phyloP scores from a whole-genome alignment of 2,329 filamentous ascomycete genomes.

The Alternaria atra region DNA sequence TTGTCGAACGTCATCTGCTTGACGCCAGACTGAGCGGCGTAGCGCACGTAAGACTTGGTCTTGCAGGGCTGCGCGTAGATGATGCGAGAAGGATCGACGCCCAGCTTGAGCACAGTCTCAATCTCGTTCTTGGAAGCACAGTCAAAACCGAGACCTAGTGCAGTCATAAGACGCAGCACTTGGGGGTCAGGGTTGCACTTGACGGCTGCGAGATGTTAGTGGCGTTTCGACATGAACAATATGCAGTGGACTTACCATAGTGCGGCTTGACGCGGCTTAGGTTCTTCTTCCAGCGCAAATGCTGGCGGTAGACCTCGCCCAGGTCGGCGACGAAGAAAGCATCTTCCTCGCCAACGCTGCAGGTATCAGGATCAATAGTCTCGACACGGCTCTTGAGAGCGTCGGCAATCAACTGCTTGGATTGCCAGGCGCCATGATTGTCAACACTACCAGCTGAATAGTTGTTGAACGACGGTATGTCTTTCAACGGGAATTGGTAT shows the following conservation, averaged over 20 bases:
- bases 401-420: slow-evolving; percentile 85
- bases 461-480: slow-evolving; percentile 40
- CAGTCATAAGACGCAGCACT: slow-evolving; percentile 85
- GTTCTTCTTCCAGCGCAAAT: slow-evolving; percentile 96
- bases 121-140: slow-evolving; percentile 98
- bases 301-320: slow-evolving; percentile 98
- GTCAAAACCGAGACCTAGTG: slow-evolving; percentile 93
- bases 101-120: slow-evolving; percentile 84
- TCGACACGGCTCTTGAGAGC: slow-evolving; percentile 87
- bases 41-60: slow-evolving; percentile 96
- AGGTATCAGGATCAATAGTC: slow-evolving; percentile 84
- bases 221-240: not conserved
- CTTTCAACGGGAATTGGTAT: slow-evolving; percentile 53
- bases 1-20: slow-evolving; percentile 99
- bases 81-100: slow-evolving; percentile 86
- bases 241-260: slow-evolving; percentile 72
- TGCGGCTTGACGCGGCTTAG: slow-evolving; percentile 93
- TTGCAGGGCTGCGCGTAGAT: slow-evolving; percentile 99
- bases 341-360: slow-evolving; percentile 93
- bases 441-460: slow-evolving; percentile 47
- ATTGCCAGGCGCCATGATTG: slow-evolving; percentile 60
- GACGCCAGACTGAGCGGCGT: slow-evolving; percentile 83
- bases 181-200: slow-evolving; percentile 97
- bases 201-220: slow-evolving; percentile 71
- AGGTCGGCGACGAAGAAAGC: slow-evolving; percentile 98